Evolutionary conservation across 2,329 filamentous ascomycete species (phyloP).

Genomic region (Botrytis paeoniae): DNA sequence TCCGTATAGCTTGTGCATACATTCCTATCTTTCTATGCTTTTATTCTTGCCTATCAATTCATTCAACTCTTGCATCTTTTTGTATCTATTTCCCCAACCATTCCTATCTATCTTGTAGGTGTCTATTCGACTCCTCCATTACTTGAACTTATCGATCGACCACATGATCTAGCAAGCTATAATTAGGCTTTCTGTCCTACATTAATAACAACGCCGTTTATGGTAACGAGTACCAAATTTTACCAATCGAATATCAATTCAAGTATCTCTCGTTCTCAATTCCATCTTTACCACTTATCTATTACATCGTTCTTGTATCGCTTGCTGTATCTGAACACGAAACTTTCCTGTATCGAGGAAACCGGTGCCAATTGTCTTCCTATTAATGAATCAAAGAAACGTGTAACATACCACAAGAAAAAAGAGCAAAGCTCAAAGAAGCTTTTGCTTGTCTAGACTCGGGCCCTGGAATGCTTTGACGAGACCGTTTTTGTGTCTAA

Average conservation of each 20-base stretch:
- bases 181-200: background rate
- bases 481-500: too few relatives aligned
- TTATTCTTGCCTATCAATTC: background rate
- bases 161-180: background rate
- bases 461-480: background rate
- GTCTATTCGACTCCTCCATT: background rate
- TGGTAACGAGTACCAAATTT: too few relatives aligned
- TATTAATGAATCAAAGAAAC: background rate
- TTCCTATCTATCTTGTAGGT: background rate
- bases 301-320: background rate
- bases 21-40: background rate
- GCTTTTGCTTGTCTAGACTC: background rate
- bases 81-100: background rate
- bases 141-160: background rate
- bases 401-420: background rate
- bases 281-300: background rate
- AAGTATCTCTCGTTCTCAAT: background rate
- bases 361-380: background rate
- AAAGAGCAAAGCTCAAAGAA: background rate
- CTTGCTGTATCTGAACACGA: background rate
- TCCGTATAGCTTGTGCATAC: background rate
- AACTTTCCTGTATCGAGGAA: background rate
- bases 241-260: background rate
- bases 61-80: background rate
- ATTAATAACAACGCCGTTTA: background rate